Conservation (phyloP, 2,329 filamentous ascomycete species). For the Scedosporium aurantiacum region DNA sequence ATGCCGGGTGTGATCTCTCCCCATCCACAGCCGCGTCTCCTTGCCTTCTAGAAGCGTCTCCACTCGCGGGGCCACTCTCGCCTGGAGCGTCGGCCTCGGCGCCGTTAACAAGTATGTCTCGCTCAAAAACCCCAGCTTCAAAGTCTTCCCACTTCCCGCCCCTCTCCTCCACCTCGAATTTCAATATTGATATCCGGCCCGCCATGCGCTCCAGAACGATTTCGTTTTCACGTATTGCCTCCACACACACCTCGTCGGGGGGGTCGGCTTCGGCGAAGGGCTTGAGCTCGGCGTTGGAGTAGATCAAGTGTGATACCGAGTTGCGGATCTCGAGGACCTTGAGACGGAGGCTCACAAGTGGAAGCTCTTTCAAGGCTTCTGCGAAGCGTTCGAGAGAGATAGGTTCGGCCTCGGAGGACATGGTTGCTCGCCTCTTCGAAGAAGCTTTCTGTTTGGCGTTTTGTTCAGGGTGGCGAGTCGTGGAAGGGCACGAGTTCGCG, state of each 20-base stretch:
- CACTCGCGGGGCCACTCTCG: conserved; percentile 10
- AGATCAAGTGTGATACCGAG: conserved; percentile 61
- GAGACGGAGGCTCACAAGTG: conserved; percentile 55
- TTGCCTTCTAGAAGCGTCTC: conserved; percentile 8
- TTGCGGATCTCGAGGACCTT: conserved; percentile 69
- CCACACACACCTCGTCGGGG: conserved; percentile 59
- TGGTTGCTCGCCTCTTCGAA: neutral
- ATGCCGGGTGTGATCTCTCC: conserved; percentile 29
- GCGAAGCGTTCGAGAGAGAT: conserved; percentile 55
- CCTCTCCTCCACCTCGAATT: conserved; percentile 49
- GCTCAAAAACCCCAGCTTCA: conserved; percentile 25
- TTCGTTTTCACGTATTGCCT: conserved; percentile 64
- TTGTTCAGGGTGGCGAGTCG: neutral
- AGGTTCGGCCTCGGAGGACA: conserved; percentile 40
- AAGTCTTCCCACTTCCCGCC: conserved; percentile 49
- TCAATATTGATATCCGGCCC: conserved; percentile 52
- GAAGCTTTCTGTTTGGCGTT: neutral
- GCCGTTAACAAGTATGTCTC: conserved; percentile 17
- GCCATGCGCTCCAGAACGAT: conserved; percentile 57
- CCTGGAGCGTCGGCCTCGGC: neutral
- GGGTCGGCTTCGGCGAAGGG: conserved; percentile 45
- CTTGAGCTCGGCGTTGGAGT: conserved; percentile 61
- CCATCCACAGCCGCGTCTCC: conserved; percentile 3
- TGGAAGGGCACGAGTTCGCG: neutral
- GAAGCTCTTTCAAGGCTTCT: conserved; percentile 55